Base-by-base conservation (phyloP, 257 asterid genomes). In the Primulina tabacum region DNA sequence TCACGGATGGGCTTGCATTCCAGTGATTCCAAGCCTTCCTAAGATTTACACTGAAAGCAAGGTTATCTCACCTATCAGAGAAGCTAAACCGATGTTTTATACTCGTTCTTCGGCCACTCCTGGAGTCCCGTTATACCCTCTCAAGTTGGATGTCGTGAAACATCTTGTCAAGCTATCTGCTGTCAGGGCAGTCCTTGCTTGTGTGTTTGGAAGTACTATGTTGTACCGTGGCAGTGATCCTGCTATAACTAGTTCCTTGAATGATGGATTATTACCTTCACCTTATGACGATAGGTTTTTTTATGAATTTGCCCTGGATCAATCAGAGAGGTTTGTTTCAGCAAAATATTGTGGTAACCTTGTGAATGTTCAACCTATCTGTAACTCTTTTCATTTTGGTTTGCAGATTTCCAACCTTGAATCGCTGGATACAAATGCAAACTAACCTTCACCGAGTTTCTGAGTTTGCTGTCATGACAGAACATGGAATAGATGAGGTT, bases 401-500 rank as follows among this genome's bases (percentile, higher is more conserved):
- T 7, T 74, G 79, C 94, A 92, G 98, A 89, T 93, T 89, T 73
- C 96, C 99, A 55, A 87, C 97, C 73, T 80, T 93, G 88, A 90
- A 93, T 73, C 95, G 97, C 75, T 93, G 99, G 99, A 93, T 90
- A 69, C 97, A 90, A 84, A 80, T 93, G 95, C 99, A 93, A 82
- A 90, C 92, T 70, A 93, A 90, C 80, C 97, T 90, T 75, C 99
- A 93, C 76, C 89, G 95, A 78, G 87, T 93, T 78, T 89, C 95
- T 11, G 99, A 90, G 82, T 89, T 90, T 81, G 94, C 99, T 67
- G 92, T 89, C 70, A 86, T 80, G 93, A 66, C 84, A 56, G 95
- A 87, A 70, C 85, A 80, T 74, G 83, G 83, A 76, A 67, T 72
- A 72, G 81, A 78, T 69, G 88, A 80, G 55, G 71, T 62, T 71